Percentiles rank a stretch among this genome's conserved stretches.
phyloP scores from a whole-genome alignment of 352 stramenopile genomes.

The Pythium angustatum region DNA sequence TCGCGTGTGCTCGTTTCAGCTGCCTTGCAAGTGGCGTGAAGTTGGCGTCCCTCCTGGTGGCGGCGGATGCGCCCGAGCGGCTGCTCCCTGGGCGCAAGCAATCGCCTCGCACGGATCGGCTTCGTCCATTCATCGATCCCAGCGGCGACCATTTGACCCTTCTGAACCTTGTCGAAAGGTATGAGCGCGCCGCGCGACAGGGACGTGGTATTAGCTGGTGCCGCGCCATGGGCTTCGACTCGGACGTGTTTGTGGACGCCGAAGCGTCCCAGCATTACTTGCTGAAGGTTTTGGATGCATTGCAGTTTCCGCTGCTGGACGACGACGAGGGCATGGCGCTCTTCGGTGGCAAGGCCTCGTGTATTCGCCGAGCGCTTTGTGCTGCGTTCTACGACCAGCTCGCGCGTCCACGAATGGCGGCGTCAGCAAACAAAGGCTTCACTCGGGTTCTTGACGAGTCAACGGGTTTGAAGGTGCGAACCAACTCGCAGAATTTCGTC shows the following conservation, averaged over 20 bases:
- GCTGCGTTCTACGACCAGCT: conserved; percentile 30
- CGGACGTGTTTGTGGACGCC: conserved; percentile 19
- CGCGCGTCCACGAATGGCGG: conserved; percentile 9
- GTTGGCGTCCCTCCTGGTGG: conserved; percentile 22
- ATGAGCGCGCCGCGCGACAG: conserved; percentile 3
- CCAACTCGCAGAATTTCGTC: not conserved
- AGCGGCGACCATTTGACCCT: conserved; percentile 30
- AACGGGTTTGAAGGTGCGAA: not conserved
- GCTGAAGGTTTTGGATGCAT: conserved; percentile 18
- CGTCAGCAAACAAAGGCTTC: conserved; percentile 7
- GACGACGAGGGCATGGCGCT: conserved; percentile 1
- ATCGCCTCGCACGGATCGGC: not conserved
- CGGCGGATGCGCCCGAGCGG: conserved; percentile 16
- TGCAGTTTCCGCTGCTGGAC: conserved; percentile 21
- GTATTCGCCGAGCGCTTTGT: conserved; percentile 22
- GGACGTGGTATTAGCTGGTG: conserved; percentile 22
- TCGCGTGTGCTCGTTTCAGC: conserved; percentile 25
- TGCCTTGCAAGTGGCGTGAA: conserved; percentile 28
- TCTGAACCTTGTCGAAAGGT: conserved; percentile 27
- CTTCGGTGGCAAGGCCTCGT: conserved; percentile 1
- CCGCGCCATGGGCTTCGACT: conserved; percentile 11
- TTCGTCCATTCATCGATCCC: conserved; percentile 14
- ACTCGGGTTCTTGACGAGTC: conserved; percentile 15
- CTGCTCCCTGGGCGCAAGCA: conserved; percentile 22
- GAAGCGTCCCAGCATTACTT: conserved; percentile 18